A percentile compares a stretch with the other conserved stretches of the same genome.
Evolutionary conservation across 331 rosid species (phyloP).

Genomic region (Saraca asoca): DNA sequence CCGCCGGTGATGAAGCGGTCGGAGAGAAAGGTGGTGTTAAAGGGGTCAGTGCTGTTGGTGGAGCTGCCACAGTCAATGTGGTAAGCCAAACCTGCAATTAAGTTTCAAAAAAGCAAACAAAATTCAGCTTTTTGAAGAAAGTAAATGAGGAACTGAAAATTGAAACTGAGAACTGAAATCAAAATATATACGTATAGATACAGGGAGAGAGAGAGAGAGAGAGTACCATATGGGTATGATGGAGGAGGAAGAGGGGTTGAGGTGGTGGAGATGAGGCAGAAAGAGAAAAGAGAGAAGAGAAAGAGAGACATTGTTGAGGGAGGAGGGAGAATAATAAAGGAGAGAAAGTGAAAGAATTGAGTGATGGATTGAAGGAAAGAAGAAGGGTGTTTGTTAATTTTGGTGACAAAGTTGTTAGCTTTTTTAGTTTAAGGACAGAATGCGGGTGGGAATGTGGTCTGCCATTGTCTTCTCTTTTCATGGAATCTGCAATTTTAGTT

Average conservation of each 20-base stretch:
- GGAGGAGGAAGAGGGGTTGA: conserved; percentile 24
- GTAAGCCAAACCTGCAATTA: conserved; percentile 58
- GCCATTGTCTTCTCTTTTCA: too few relatives aligned
- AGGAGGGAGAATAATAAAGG: conserved; percentile 8
- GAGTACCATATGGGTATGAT: conserved; percentile 49
- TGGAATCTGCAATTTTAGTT: too few relatives aligned
- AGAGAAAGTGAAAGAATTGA: neutral
- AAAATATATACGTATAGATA: too few relatives aligned
- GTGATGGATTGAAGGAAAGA: neutral
- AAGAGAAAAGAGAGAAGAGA: neutral
- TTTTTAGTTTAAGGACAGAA: too few relatives aligned
- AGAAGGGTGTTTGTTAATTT: too few relatives aligned
- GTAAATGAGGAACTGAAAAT: neutral
- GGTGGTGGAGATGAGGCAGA: conserved; percentile 4
- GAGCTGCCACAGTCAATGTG: conserved; percentile 81
- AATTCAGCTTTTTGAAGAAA: neutral
- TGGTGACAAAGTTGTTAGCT: too few relatives aligned
- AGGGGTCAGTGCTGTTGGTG: conserved; percentile 60
- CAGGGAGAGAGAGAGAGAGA: neutral
- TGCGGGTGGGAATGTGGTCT: too few relatives aligned
- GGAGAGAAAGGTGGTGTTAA: conserved; percentile 69
- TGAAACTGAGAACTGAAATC: too few relatives aligned
- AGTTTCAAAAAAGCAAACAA: neutral
- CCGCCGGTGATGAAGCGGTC: conserved; percentile 93
- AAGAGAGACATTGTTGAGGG: conserved; percentile 42